Conservation (phyloP, 1,284 basidiomycete species). For the Sanghuangporus sanghuang region DNA sequence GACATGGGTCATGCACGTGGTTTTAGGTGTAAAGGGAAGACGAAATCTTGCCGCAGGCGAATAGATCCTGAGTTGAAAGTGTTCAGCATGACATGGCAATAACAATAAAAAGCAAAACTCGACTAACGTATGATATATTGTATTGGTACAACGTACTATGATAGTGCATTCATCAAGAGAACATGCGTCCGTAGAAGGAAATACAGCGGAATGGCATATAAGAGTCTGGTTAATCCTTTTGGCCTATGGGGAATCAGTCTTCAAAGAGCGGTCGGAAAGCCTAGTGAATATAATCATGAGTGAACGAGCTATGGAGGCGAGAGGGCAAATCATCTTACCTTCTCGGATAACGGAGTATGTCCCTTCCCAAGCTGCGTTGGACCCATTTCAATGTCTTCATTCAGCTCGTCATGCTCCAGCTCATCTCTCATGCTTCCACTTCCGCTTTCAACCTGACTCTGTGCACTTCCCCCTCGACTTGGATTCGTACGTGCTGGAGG, state of each 20-base stretch:
- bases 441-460: background rate
- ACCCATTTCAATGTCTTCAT: slow-evolving; percentile 9
- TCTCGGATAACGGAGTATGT: background rate
- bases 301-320: background rate
- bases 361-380: background rate
- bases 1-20: no score
- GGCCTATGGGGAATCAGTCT: background rate
- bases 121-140: no score
- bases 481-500: background rate
- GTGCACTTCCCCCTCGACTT: background rate
- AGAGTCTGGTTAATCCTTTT: no score
- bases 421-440: background rate
- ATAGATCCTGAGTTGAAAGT: no score
- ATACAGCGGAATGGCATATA: no score
- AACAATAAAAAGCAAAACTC: no score
- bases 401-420: slow-evolving; percentile 6
- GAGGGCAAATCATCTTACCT: background rate
- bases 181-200: no score
- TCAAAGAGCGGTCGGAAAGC: slow-evolving; percentile 5
- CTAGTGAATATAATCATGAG: background rate
- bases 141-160: no score
- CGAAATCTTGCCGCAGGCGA: no score
- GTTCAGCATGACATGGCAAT: no score
- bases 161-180: no score
- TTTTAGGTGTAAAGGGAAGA: no score